Evolutionary conservation across 352 stramenopile genomes (phyloP), one percentile per base, ranked within the genome.

Genomic region (Lagenidium giganteum): DNA sequence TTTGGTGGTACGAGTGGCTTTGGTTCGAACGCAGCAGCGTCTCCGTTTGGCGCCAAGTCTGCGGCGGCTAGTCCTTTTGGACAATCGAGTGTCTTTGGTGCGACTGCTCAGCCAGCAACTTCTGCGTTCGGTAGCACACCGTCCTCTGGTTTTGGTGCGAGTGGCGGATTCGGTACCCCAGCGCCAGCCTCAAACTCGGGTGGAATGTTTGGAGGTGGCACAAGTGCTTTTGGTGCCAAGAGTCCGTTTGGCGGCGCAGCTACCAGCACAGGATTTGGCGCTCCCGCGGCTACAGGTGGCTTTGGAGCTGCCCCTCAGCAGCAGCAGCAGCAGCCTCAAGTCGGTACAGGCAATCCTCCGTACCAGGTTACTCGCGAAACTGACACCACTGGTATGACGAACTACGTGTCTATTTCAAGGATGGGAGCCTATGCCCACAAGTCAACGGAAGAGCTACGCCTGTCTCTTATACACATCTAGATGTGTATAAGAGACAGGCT

Each of bases 341-440:
- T 89, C 14, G 82, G 82, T 28, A 93, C 82, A 2, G 82, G 82
- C 27, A 57, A 64, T 16, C 77, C 82, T 12, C 56, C 79, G 21
- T 94, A 91, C 54, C 66, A 87, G 34, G 28, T 62, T 12, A 86
- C 77, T 27, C 65, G 66, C 7, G 80, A 86, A 44, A 62, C 74
- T 26, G 78, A 89, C 17, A 68, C 61, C 16, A 80, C 57, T 9
- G 71, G 61, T 5, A 30, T 47, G 25, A 40, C 25, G 14, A n/a
- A n/a, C n/a, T 87, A 73, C 53, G 41, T 83, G 13, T 73, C 75
- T 18, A 90, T 90, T 55, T 76, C 65, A 6, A 62, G 69, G 27
- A 90, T 90, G 78, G 57, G 44, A 27, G 63, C 69, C 40, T 90
- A 87, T 44, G 36, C 69, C 23, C 75, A 87, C 69, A 90, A 90